These are phyloP conservation scores for Hypoxylon cercidicola DNA, from an alignment of 495 filamentous ascomycete species.

Conservation along the genomic window DNA sequence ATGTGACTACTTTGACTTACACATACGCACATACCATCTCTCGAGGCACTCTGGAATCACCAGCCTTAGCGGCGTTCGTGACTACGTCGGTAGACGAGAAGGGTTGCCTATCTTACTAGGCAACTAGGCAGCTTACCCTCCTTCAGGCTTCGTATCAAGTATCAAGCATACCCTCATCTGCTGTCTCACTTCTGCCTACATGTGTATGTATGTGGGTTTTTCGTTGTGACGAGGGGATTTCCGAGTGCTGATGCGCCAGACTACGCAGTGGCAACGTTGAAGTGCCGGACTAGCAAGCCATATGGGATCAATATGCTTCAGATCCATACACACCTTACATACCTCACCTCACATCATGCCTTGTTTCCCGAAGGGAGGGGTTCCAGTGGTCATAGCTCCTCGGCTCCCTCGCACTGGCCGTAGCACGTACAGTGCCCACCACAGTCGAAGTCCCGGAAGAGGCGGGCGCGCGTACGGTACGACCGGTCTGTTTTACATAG, in stretches of 20 bases:
- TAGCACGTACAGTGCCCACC: too few relatives aligned
- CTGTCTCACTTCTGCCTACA: too few relatives aligned
- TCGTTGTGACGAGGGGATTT: not conserved
- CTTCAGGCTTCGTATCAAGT: not conserved
- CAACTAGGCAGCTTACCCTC: not conserved
- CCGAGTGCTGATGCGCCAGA: not conserved
- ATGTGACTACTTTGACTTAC: not conserved
- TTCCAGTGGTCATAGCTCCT: not conserved
- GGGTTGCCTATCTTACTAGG: not conserved
- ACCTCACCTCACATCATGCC: not conserved
- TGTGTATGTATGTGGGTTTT: not conserved
- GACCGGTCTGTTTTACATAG: too few relatives aligned
- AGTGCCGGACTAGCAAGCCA: slow-evolving; percentile 26
- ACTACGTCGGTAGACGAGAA: not conserved
- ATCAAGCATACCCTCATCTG: too few relatives aligned
- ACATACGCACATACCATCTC: not conserved
- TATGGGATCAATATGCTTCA: slow-evolving; percentile 33
- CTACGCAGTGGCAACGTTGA: not conserved
- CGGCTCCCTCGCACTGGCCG: not conserved
- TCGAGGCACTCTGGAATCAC: not conserved
- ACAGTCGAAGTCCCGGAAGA: too few relatives aligned
- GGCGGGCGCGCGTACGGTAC: too few relatives aligned
- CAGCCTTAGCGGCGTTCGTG: not conserved
- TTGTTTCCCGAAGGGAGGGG: not conserved
- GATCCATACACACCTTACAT: not conserved